Percentiles rank a stretch among this genome's conserved stretches.
Conservation (phyloP, 225 moss, liverwort and hornwort genomes). For the Anthoceros angustus region DNA sequence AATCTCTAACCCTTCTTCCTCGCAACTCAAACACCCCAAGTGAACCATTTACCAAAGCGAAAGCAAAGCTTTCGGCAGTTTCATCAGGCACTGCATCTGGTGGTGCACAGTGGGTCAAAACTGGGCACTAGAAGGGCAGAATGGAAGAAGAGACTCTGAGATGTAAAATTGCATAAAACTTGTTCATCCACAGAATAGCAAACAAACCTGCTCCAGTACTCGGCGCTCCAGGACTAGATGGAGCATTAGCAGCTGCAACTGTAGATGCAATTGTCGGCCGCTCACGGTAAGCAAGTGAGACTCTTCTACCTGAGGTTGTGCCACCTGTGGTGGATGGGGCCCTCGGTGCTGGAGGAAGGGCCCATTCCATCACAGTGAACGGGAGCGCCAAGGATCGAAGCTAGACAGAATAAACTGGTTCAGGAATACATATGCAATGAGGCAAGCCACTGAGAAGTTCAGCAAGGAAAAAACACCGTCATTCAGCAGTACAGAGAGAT, state of each 20-base stretch:
- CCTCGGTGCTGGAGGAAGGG: slow-evolving; percentile 77
- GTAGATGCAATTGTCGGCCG: slow-evolving; percentile 74
- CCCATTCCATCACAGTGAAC: slow-evolving; percentile 99
- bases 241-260: slow-evolving; percentile 52
- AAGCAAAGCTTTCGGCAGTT: slow-evolving; percentile 86
- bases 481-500: not conserved
- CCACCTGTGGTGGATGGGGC: slow-evolving; percentile 34
- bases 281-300: slow-evolving; percentile 28
- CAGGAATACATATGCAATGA: no score
- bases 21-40: slow-evolving; percentile 92
- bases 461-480: not conserved
- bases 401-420: slow-evolving; percentile 30
- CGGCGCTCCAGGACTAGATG: slow-evolving; percentile 10
- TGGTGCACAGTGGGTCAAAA: not conserved
- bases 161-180: no score
- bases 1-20: slow-evolving; percentile 86
- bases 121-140: not conserved
- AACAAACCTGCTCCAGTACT: slow-evolving; percentile 11
- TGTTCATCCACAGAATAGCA: slow-evolving; percentile 4
- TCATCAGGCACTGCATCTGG: slow-evolving; percentile 39
- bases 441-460: not conserved
- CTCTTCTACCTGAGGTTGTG: slow-evolving; percentile 37
- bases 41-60: slow-evolving; percentile 93
- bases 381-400: slow-evolving; percentile 87
- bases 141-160: not conserved